A percentile compares a stretch with the other conserved stretches of the same genome.
Conservation (phyloP, 441 rosid genomes). For the Cnidoscolus chayamansa region DNA sequence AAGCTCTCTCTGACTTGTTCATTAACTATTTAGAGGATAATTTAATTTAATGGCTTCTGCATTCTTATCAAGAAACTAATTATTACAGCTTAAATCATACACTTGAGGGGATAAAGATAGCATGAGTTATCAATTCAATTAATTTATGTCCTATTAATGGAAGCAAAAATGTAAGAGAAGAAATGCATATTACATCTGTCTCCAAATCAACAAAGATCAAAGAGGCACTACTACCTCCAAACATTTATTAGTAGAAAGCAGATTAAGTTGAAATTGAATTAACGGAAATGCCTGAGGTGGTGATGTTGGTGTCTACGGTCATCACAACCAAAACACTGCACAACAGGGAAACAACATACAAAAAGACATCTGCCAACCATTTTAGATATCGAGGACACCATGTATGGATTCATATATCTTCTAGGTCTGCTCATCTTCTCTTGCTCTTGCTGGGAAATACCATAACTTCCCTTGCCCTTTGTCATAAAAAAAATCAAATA, state of each 20-base stretch:
- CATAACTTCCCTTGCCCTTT: neutral
- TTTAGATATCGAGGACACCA: constrained; percentile 21
- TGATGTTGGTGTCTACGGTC: constrained; percentile 45
- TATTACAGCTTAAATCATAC: no score
- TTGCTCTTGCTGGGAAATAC: constrained; percentile 3
- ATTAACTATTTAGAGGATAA: neutral
- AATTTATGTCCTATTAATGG: no score
- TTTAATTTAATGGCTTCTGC: neutral
- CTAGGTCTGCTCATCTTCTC: neutral
- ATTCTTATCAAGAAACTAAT: neutral
- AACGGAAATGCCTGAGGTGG: constrained; percentile 44
- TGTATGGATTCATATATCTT: neutral
- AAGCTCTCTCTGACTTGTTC: neutral
- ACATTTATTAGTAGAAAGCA: no score
- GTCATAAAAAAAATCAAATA: constrained; percentile 4
- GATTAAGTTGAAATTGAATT: neutral
- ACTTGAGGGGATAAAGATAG: neutral
- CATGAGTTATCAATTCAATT: neutral
- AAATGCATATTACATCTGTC: no score
- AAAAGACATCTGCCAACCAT: constrained; percentile 47
- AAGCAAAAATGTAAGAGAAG: neutral
- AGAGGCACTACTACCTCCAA: no score
- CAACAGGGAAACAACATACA: constrained; percentile 40
- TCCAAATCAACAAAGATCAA: neutral
- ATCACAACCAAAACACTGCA: constrained; percentile 50